Evolutionary conservation across 345 rosid genomes (phyloP).

Genomic region (Turritis glabra): DNA sequence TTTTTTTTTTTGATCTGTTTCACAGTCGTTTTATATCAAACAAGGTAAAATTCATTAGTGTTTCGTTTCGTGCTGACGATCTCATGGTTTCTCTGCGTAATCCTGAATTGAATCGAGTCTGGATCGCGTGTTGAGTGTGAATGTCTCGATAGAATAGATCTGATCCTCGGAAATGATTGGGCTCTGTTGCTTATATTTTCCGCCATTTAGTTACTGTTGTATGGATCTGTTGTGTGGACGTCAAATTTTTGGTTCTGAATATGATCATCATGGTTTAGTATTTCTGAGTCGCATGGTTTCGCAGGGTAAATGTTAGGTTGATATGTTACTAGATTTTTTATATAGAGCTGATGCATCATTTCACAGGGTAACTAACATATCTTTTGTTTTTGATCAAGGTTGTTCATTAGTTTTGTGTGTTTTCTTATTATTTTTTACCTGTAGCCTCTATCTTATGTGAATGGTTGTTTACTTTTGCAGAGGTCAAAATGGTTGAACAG

Average conservation of each 20-base stretch:
- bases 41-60: conserved; percentile 9
- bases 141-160: conserved; percentile 9
- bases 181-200: background rate
- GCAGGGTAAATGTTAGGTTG: no score
- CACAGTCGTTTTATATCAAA: conserved; percentile 8
- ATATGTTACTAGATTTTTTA: background rate
- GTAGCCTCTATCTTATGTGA: no score
- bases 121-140: background rate
- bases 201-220: background rate
- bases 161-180: background rate
- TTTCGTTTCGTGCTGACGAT: background rate
- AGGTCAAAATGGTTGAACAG: conserved; percentile 73
- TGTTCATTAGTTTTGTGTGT: no score
- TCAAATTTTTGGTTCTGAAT: background rate
- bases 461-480: conserved; percentile 42
- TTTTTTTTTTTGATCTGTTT: background rate
- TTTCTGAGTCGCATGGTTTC: background rate
- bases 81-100: background rate
- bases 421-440: no score
- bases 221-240: conserved; percentile 14
- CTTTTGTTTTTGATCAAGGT: no score
- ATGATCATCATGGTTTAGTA: background rate
- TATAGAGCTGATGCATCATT: no score
- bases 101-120: background rate
- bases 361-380: no score